These are phyloP conservation scores for Dictyostelium citrinum DNA, from an alignment of 78 protist species.

Conservation along the genomic window DNA sequence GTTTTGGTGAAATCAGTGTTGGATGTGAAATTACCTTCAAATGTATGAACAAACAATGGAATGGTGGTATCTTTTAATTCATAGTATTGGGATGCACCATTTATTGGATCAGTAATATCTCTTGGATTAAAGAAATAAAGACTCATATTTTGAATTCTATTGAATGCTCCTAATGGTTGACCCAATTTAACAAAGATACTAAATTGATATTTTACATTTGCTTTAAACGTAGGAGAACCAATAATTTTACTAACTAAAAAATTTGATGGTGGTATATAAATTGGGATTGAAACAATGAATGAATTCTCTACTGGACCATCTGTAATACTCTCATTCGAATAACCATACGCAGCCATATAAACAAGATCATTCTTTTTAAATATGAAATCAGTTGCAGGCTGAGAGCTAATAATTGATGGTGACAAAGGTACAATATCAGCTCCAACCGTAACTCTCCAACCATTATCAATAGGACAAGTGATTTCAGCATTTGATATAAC, in stretches of 20 bases:
- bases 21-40: constrained; percentile 22
- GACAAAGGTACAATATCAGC: neutral
- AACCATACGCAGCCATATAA: constrained; percentile 16
- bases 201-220: constrained; percentile 16
- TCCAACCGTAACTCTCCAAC: constrained; percentile 28
- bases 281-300: neutral
- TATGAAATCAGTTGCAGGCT: neutral
- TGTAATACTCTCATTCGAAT: constrained; percentile 1
- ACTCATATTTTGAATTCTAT: constrained; percentile 2
- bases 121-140: constrained; percentile 1
- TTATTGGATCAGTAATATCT: constrained; percentile 31
- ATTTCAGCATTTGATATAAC: neutral
- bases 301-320: constrained; percentile 13
- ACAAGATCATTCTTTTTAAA: constrained; percentile 11
- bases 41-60: neutral
- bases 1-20: neutral
- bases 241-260: neutral
- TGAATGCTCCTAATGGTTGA: neutral
- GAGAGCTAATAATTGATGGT: neutral
- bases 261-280: neutral
- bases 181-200: constrained; percentile 15
- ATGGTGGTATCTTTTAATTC: neutral
- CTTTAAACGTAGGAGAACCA: constrained; percentile 17
- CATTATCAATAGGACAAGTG: neutral
- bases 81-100: neutral